Evolutionary conservation across 257 asterid species (phyloP), one percentile per base, ranked within the genome.

Genomic region (Dorcoceras hygrometricum): DNA sequence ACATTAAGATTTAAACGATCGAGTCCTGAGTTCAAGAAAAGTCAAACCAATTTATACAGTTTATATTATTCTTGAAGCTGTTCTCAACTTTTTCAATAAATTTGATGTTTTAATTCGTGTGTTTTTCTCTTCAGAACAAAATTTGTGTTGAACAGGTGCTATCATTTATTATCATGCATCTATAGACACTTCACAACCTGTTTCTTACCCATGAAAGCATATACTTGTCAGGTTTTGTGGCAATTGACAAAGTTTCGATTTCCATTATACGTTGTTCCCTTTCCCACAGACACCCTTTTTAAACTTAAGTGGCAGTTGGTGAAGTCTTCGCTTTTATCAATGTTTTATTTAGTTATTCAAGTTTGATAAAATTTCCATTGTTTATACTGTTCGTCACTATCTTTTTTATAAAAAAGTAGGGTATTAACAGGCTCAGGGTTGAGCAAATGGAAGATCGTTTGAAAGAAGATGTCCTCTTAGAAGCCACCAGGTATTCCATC

Each of bases 391-490:
- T 79, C 75, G 65, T 76, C 71, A 51, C 68, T 80, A 71, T 72
- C 62, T 75, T 79, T 81, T 81, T 78, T 83, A 65, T 81, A 79
- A 81, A 80, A 81, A 89, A 82, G 82, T 86, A 92, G 98, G 98
- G 98, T 73, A 92, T 92, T 79, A 92, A 89, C 84, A 89, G 98
- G 90, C 80, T 72, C 81, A 86, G 98, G 83, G 87, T 89, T 73
- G 98, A 92, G 83, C 96, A 92, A 86, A 92, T 92, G 98, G 98
- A 92, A 87, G 87, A 89, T 79, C 89, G 98, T 39, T 75, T 92
- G 84, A 92, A 88, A 84, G 96, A 86, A 81, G 98, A 89, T 80
- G 79, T 89, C 78, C 79, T 92, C 64, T 70, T 81, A 61, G 98
- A 92, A 83, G 90, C 98, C 31, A 87, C 96, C 71, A 86, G 98